A percentile compares a stretch with the other conserved stretches of the same genome.
phyloP scores from a whole-genome alignment of 2,329 filamentous ascomycete genomes.

The Diaporthe batatas region DNA sequence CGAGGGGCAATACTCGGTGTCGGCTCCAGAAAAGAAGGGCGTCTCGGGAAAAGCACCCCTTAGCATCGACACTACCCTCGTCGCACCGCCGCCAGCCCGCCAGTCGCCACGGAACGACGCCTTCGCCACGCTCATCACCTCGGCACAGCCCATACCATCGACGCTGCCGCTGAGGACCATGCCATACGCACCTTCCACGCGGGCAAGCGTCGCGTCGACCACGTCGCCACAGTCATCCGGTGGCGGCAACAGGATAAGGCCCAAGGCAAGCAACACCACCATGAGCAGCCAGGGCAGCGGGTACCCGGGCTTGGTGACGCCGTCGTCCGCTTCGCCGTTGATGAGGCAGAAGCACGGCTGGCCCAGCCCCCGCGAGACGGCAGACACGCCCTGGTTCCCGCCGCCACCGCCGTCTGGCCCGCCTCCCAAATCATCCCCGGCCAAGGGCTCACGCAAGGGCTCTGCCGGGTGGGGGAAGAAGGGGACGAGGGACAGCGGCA shows the following conservation, averaged over 20 bases:
- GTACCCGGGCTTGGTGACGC: constrained; percentile 29
- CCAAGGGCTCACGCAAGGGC: constrained; percentile 26
- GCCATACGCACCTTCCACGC: background rate
- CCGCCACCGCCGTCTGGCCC: constrained; percentile 43
- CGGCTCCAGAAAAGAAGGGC: constrained; percentile 11
- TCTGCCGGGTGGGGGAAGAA: constrained; percentile 18
- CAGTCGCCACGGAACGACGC: constrained; percentile 33
- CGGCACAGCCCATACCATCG: background rate
- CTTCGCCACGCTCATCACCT: constrained; percentile 23
- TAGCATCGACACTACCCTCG: constrained; percentile 35
- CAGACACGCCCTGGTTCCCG: constrained; percentile 36
- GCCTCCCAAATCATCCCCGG: constrained; percentile 26
- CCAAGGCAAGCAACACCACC: constrained; percentile 26
- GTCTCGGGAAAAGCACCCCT: constrained; percentile 17
- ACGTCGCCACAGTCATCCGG: background rate
- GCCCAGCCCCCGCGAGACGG: constrained; percentile 30
- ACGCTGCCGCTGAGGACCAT: background rate
- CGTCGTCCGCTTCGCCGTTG: constrained; percentile 29
- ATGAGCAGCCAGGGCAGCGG: constrained; percentile 43
- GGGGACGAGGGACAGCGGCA: constrained; percentile 45
- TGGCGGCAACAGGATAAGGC: background rate
- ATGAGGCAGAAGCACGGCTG: constrained; percentile 39
- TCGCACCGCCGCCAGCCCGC: constrained; percentile 30
- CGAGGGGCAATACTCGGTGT: background rate
- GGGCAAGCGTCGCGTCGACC: background rate